phyloP scores from a whole-genome alignment of 2,329 filamentous ascomycete genomes.

The Elsinoe ampelina region DNA sequence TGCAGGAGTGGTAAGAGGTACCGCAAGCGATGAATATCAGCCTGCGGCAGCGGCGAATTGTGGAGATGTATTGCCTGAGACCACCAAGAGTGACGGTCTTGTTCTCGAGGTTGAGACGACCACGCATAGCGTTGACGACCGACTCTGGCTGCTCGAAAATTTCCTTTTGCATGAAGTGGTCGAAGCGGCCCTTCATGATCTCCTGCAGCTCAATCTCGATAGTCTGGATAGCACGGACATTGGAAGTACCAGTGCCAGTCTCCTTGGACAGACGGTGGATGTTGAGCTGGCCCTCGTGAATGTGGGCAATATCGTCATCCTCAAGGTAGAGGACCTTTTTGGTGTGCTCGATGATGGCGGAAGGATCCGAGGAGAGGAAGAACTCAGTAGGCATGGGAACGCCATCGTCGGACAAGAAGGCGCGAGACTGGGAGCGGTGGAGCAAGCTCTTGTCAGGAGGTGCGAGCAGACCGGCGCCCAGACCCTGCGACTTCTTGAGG shows the following conservation, averaged over 20 bases:
- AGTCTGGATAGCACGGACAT: conserved; percentile 96
- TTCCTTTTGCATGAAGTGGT: conserved; percentile 99
- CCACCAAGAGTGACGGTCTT: conserved; percentile 94
- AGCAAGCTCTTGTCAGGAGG: conserved; percentile 96
- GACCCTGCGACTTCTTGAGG: conserved; percentile 61
- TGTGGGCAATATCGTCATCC: conserved; percentile 98
- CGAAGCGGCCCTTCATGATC: conserved; percentile 99
- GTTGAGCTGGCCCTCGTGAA: conserved; percentile 97
- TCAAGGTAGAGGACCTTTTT: conserved; percentile 99
- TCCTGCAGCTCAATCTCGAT: conserved; percentile 98
- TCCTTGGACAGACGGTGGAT: conserved; percentile 97
- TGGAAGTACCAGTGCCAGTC: conserved; percentile 90
- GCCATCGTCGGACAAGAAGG: conserved; percentile 97
- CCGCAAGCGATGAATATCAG: conserved; percentile 99
- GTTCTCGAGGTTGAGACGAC: conserved; percentile 86
- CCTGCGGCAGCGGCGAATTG: conserved; percentile 90
- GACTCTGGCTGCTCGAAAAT: conserved; percentile 99
- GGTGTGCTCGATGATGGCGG: conserved; percentile 97
- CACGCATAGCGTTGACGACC: conserved; percentile 99
- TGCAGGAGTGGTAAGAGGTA: conserved; percentile 97
- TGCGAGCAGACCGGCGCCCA: conserved; percentile 53
- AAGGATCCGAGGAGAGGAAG: conserved; percentile 97
- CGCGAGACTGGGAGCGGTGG: conserved; percentile 95
- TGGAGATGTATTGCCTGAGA: conserved; percentile 89
- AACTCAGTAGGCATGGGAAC: conserved; percentile 97